Evolutionary conservation across 306 rosid species (phyloP), one percentile per base, ranked within the genome.

Genomic region (Citrullus mucosospermus): DNA sequence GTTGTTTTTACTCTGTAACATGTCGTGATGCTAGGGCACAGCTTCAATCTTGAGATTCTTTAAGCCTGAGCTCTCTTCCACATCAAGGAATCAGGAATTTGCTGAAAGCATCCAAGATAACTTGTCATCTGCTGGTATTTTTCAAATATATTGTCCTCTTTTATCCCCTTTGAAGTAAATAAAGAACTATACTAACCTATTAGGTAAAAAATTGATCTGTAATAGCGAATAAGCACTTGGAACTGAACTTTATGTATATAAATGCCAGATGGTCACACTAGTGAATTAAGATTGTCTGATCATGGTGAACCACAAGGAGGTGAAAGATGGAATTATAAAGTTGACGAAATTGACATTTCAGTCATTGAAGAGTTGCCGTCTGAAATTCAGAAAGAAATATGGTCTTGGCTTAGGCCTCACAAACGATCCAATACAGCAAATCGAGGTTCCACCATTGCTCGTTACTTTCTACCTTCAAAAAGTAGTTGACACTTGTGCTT

Each of bases 311-410:
- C 79, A 75, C 87, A 81, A 75, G 77, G 85, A 76, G 83, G 87
- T 62, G 85, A 86, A 87, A 75, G 79, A 65, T 94, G 98, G 96
- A 79, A 85, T 75, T 94, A 90, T 83, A 89, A 88, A 36, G 17
- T 82, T 41, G 93, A 90, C 51, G 98, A 92, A 78, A 92, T 92
- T 71, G 98, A 92, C 62, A 88, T 90, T 76, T 89, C 93, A 34
- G 86, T 94, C 61, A 60, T 94, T 16, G 86, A 87, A 20, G 98
- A 94, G 82, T 85, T 92, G 67, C 98, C 98, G 13, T 91, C 87
- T 22, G 98, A 92, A 82, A 89, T 92, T n/a, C 98, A 87, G 80
- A 78, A 87, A 60, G 97, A 94, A 88, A 13, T 94, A 78, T 85
- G 85, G 43, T 83, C 84, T 22, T 89, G 82, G 92, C 85, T 89